These are phyloP conservation scores for Pholiota microspora DNA, from an alignment of 768 basidiomycete species.

Conservation along the genomic window DNA sequence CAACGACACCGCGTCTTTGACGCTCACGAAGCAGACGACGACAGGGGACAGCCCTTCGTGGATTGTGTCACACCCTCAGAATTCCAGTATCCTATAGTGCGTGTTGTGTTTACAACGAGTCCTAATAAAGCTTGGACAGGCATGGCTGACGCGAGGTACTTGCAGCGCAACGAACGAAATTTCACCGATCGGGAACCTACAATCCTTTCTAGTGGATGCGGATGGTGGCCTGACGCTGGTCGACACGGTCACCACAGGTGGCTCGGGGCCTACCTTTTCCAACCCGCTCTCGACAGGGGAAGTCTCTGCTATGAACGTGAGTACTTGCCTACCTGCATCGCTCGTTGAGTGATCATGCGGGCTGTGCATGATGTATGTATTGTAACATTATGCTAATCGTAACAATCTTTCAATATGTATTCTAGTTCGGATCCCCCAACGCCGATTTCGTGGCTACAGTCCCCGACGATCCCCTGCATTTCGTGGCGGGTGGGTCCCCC, in stretches of 20 bases:
- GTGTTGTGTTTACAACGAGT: too few species aligned
- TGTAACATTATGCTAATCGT: too few species aligned
- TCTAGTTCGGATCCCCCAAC: conserved; percentile 36
- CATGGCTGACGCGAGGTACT: neutral
- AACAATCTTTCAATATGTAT: neutral
- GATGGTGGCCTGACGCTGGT: conserved; percentile 38
- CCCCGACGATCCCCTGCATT: conserved; percentile 37
- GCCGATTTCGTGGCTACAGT: conserved; percentile 33
- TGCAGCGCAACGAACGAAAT: conserved; percentile 55
- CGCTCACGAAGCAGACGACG: conserved; percentile 41
- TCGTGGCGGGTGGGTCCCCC: conserved; percentile 28
- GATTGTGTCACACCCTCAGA: conserved; percentile 52
- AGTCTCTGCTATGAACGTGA: conserved; percentile 55
- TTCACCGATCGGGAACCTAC: conserved; percentile 37
- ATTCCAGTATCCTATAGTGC: conserved; percentile 59
- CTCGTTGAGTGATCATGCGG: too few species aligned
- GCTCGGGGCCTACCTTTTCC: conserved; percentile 49
- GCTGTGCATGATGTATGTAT: too few species aligned
- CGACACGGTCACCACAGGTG: conserved; percentile 45
- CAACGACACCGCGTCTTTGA: conserved; percentile 43
- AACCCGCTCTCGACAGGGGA: conserved; percentile 50
- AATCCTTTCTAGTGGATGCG: conserved; percentile 48
- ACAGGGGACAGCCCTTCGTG: conserved; percentile 55
- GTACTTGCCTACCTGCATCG: too few species aligned
- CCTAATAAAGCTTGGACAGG: neutral